These are phyloP conservation scores for Talaromyces atroroseus DNA, from an alignment of 2,329 filamentous ascomycete genomes.

Conservation along the genomic window DNA sequence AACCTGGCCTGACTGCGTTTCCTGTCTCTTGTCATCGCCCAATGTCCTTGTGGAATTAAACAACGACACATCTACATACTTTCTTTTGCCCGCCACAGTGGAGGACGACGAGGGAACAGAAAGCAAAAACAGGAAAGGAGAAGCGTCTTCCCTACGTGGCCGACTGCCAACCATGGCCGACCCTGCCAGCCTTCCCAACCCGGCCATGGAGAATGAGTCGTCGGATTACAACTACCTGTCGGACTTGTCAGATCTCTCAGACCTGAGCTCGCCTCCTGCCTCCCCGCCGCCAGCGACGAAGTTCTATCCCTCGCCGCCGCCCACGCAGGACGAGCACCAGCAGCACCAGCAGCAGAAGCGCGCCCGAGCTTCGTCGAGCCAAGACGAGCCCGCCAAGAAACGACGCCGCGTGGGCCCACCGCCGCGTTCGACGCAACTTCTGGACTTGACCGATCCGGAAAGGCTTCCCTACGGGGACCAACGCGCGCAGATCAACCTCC, in stretches of 20 bases:
- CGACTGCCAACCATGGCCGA: slow-evolving; percentile 6
- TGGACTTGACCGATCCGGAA: slow-evolving; percentile 56
- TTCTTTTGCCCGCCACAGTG: neutral
- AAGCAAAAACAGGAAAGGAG: neutral
- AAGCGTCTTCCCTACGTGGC: neutral
- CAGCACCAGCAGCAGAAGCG: slow-evolving; percentile 15
- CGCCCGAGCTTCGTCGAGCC: slow-evolving; percentile 38
- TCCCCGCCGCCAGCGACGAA: slow-evolving; percentile 34
- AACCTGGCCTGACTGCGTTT: neutral
- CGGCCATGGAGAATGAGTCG: slow-evolving; percentile 9
- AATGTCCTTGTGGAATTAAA: slow-evolving; percentile 1
- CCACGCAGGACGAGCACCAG: slow-evolving; percentile 30
- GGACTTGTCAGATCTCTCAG: slow-evolving; percentile 33
- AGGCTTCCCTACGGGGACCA: slow-evolving; percentile 44
- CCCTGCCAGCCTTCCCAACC: slow-evolving; percentile 8
- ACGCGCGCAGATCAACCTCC: slow-evolving; percentile 58
- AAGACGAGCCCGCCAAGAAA: slow-evolving; percentile 69
- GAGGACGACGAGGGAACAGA: neutral
- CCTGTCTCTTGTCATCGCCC: neutral
- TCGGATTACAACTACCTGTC: slow-evolving; percentile 18
- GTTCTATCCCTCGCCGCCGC: slow-evolving; percentile 39
- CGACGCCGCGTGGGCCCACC: slow-evolving; percentile 60
- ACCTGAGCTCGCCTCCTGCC: slow-evolving; percentile 38
- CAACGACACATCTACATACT: neutral
- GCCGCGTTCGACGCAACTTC: slow-evolving; percentile 71